Base-by-base conservation (phyloP, 2,329 filamentous ascomycete genomes). In the Alternaria ethzedia region DNA sequence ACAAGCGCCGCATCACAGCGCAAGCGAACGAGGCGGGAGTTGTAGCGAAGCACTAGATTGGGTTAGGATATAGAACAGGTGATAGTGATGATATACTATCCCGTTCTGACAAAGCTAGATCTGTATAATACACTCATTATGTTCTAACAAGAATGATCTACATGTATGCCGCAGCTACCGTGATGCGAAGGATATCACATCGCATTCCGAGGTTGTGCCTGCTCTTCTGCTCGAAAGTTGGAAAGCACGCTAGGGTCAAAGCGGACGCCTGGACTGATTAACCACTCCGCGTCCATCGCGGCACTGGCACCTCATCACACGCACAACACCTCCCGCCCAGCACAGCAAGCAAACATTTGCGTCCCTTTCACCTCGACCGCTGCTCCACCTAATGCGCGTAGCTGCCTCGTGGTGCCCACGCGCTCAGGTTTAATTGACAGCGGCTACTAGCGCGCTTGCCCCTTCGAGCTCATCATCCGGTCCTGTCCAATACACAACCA, bases 1-100 rank as follows among this genome's bases (percentile, higher is more conserved):
- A 99, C 85, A 99, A 99, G 90, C 97, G 94, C 88, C 90, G 92
- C 81, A 97, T 99, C 75, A 88, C 89, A 17, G 90, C 92, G 13
- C 94, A 97, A 83, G 95, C 95, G 21, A 91, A 97, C 79, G 90
- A 90, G 57, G 90, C 91, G 50, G 96, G 96, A 71, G 94, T 97
- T 45, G 96, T 94, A 60, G 88, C 89, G 78, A 77, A 78, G 66
- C 79, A 81, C 62, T 80, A 85, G 71, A 63, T 21, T 17, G 28
- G 50, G 51, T n/a, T 32, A 32, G 25, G 23, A 56, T 49, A 49
- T 32, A 30, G 26, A 28, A 20, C 36, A 28, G 15, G 49, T 25
- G 49, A 41, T 36, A 20, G 49, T 41, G 23, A 41, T n/a, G 20
- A 52, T 36, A 8, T 4, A 41, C 28, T 12, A n/a, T 11, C 36